Conservation (phyloP, 176 grass and related monocot species). For the Rhynchospora tenuis region DNA sequence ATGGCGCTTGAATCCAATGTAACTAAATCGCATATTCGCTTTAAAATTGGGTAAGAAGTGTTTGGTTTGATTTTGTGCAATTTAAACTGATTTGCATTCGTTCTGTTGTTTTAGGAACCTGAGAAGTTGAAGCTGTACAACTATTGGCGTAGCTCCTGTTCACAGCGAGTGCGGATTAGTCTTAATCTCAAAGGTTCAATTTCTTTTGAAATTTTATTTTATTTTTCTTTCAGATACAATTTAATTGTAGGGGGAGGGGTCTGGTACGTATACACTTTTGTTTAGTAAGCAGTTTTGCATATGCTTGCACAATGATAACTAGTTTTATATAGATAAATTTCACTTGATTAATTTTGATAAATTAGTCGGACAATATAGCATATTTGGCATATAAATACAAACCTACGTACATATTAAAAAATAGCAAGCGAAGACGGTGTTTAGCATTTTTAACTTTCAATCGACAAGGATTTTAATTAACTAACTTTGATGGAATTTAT, state of each 20-base stretch:
- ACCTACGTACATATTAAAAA: neutral
- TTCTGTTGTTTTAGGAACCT: conserved; percentile 17
- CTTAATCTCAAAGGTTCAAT: conserved; percentile 78
- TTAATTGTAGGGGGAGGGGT: neutral
- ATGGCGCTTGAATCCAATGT: conserved; percentile 19
- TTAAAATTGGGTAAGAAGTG: neutral
- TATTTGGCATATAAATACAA: neutral
- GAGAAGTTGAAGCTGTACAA: conserved; percentile 57
- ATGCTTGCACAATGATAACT: neutral
- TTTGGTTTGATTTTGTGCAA: neutral
- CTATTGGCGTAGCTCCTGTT: conserved; percentile 66
- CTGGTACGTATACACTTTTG: neutral
- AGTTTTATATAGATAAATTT: no score
- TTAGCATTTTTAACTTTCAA: neutral
- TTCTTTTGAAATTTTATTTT: neutral
- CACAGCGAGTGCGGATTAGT: conserved; percentile 61
- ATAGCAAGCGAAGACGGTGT: neutral
- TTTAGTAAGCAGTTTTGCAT: neutral
- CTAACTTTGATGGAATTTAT: no score
- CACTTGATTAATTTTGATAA: neutral
- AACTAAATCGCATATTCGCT: neutral
- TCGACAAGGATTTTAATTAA: no score
- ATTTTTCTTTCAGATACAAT: neutral
- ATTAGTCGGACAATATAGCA: neutral
- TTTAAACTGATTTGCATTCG: neutral